These are phyloP conservation scores for Exophiala lecanii-corni DNA, from an alignment of 2,329 filamentous ascomycete genomes.

Conservation along the genomic window DNA sequence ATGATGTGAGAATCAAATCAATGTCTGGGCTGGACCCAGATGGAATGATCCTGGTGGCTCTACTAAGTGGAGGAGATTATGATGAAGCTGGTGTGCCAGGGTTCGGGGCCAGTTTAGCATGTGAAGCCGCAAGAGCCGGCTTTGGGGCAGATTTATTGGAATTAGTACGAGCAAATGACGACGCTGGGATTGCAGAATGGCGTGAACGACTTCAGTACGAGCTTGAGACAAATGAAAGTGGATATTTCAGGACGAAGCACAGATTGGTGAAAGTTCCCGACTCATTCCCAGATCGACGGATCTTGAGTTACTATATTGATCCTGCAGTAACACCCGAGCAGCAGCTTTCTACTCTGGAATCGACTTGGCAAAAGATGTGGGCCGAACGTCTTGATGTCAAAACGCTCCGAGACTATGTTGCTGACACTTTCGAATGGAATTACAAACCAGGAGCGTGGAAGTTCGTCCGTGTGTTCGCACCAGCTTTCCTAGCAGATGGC, in stretches of 20 bases:
- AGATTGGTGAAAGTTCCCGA: constrained; percentile 70
- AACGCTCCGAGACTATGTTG: constrained; percentile 67
- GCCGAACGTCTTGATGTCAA: constrained; percentile 55
- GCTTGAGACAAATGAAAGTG: constrained; percentile 75
- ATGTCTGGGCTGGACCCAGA: constrained; percentile 67
- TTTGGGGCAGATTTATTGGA: constrained; percentile 58
- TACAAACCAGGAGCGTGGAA: constrained; percentile 75
- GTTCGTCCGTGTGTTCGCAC: constrained; percentile 74
- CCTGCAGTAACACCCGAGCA: constrained; percentile 69
- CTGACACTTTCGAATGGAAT: constrained; percentile 81
- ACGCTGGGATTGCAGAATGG: constrained; percentile 51
- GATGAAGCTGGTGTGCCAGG: constrained; percentile 80
- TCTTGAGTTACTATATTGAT: constrained; percentile 81
- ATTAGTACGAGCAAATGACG: constrained; percentile 28
- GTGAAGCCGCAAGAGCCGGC: constrained; percentile 81
- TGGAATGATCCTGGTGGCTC: constrained; percentile 87
- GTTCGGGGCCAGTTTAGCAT: constrained; percentile 82
- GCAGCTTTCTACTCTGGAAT: constrained; percentile 51
- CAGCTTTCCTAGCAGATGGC: constrained; percentile 66
- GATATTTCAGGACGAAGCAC: constrained; percentile 72
- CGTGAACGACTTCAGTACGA: constrained; percentile 67
- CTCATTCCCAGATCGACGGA: constrained; percentile 71
- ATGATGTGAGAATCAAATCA: constrained; percentile 55
- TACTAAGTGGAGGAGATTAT: constrained; percentile 96
- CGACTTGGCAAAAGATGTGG: constrained; percentile 50